A percentile compares a stretch with the other conserved stretches of the same genome.
Conservation (phyloP, 805 yeast genomes). For the Phaffomyces thermotolerans region DNA sequence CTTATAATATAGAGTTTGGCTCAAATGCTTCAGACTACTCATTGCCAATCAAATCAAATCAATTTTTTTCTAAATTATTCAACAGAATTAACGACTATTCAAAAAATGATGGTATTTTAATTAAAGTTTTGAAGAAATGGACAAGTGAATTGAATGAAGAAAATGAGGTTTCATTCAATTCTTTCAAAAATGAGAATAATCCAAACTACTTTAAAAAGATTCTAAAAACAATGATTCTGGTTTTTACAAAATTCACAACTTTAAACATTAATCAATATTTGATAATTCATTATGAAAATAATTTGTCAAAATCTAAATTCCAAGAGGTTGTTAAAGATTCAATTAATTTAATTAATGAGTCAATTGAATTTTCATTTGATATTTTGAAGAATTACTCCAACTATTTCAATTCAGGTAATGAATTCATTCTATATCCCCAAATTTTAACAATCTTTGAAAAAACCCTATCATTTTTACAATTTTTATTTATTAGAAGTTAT, state of each 20-base stretch:
- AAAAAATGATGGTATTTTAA: constrained; percentile 4
- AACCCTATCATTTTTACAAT: constrained; percentile 2
- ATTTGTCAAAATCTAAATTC: constrained; percentile 8
- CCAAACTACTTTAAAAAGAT: constrained; percentile 10
- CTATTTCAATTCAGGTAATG: constrained; percentile 18
- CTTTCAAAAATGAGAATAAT: constrained; percentile 8
- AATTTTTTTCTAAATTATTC: constrained; percentile 4
- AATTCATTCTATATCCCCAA: constrained; percentile 11
- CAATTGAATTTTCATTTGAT: constrained; percentile 14
- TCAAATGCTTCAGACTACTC: background rate
- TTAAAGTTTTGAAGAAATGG: constrained; percentile 3
- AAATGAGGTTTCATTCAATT: constrained; percentile 4
- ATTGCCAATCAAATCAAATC: constrained; percentile 5
- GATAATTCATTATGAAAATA: constrained; percentile 17
- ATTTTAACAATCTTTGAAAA: constrained; percentile 13
- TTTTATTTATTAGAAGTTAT: constrained; percentile 9
- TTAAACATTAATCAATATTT: constrained; percentile 3
- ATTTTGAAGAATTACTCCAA: constrained; percentile 13
- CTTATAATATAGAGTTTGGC: constrained; percentile 11
- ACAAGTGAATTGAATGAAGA: constrained; percentile 4
- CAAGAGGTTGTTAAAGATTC: background rate
- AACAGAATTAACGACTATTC: constrained; percentile 6
- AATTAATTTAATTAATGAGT: constrained; percentile 2
- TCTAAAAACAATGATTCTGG: constrained; percentile 6
- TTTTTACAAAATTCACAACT: constrained; percentile 10